Base-by-base conservation (phyloP, 345 rosid genomes). In the Mercurialis annua region DNA sequence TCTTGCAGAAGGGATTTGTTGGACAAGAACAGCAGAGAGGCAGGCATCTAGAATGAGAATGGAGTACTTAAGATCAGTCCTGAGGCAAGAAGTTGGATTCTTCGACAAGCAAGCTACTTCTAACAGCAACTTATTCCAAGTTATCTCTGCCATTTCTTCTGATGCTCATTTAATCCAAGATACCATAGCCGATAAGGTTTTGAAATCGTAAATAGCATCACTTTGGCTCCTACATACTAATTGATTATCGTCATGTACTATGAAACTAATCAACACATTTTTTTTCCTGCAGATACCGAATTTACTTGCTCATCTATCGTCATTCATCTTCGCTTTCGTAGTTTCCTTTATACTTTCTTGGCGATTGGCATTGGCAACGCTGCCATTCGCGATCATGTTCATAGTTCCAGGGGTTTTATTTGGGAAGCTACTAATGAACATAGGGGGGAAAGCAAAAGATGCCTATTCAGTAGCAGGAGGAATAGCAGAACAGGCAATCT, bases 11-110 rank as follows among this genome's bases (percentile, higher is more conserved):
- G 85, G 89, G 52, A 46, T 82, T 4, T 85, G 86, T 62, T 85
- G 89, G 89, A 77, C 83, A 16, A 75, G 86, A 76, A 82, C 82
- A 17, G 81, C 84, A 15, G 89, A 80, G 68, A 76, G 89, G 70
- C 84, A 84, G 69, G 49, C 86, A 59, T 78, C 83, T 55, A 65
- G 81, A 4, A 78, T 82, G 73, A 77, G 86, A 72, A 43, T 68
- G 46, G 81, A 82, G 63, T 82, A 82, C 77, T 66, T 81, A 20
- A 75, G 70, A 69, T 75, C 85, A 24, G 78, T 85, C 46, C 70
- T 82, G 11, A 74, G 78, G 62, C 83, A 80, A 75, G 83, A 82
- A 62, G 89, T 82, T n/a, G 76, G 83, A 44, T 80, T 74, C 79
- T 79, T 85, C 4, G 85, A 85, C 29, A 70, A 50, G 54, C 81